phyloP scores from a whole-genome alignment of 768 basidiomycete genomes.

The Suillus americanus region DNA sequence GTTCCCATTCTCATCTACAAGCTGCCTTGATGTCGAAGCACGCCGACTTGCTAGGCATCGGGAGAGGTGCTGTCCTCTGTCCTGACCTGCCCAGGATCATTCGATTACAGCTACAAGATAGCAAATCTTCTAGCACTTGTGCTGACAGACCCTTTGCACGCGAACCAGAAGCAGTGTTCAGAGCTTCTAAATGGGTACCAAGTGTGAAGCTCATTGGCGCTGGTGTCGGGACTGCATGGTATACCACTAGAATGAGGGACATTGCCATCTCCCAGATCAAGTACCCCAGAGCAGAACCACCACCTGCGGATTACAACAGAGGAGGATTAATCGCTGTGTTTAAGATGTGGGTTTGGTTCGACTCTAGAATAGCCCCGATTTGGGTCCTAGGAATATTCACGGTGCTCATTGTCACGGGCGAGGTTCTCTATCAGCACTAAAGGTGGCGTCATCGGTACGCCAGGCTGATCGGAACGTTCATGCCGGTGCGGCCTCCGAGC shows the following conservation, averaged over 20 bases:
- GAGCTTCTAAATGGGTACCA: slow-evolving; percentile 32
- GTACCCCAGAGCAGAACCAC: not conserved
- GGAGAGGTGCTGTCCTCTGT: slow-evolving; percentile 58
- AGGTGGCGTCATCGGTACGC: not conserved
- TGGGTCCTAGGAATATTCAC: not conserved
- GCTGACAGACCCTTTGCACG: slow-evolving; percentile 35
- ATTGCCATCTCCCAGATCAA: slow-evolving; percentile 35
- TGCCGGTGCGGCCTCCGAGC: not conserved
- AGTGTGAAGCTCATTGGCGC: slow-evolving; percentile 66
- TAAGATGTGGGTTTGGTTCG: slow-evolving; percentile 50
- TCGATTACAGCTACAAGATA: slow-evolving; percentile 15
- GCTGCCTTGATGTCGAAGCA: slow-evolving; percentile 53
- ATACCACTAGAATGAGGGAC: slow-evolving; percentile 55
- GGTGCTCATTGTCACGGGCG: not conserved
- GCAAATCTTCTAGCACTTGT: slow-evolving; percentile 8
- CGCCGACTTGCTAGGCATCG: slow-evolving; percentile 78
- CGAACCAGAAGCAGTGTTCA: slow-evolving; percentile 35
- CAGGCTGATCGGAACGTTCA: not conserved
- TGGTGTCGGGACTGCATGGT: slow-evolving; percentile 65
- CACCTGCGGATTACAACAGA: slow-evolving; percentile 27
- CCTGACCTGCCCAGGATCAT: slow-evolving; percentile 57
- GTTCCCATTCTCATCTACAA: slow-evolving; percentile 54
- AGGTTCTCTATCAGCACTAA: not conserved
- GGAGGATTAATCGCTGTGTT: slow-evolving; percentile 38
- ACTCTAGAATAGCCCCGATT: slow-evolving; percentile 6